Base-by-base conservation (phyloP, 805 yeast species). In the Lipomyces chichibuensis region DNA sequence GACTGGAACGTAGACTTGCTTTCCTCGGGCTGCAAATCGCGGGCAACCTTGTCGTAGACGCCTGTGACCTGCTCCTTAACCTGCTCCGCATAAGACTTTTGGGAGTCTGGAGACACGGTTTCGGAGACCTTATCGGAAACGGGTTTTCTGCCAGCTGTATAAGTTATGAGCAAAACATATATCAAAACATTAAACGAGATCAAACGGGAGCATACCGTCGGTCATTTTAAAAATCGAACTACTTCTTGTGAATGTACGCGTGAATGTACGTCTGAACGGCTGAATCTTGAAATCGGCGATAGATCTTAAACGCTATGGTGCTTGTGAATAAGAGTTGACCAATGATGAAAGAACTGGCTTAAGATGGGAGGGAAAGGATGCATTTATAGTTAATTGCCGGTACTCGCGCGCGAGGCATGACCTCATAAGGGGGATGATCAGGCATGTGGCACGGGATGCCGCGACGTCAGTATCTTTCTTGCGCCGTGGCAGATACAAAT, bases 1-100 rank as follows among this genome's bases (percentile, higher is more conserved):
- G 87, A 81, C 83, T 92, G 97, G 68, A 84, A 79, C 70, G 84
- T 79, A 57, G 93, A 87, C 84, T 91, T 91, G 74, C 87, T 82
- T 64, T 79, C 79, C 60, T 88, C 87, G 72, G 95, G 92, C 76
- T 86, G 86, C 62, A 82, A 77, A 63, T 82, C 78, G 59, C 84
- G 82, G 66, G 88, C 91, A 64, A 83, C 79, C 75, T 84, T 81
- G 82, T 92, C 97, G 74, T 82, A 84, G n/a, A 83, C 77, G 76
- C 85, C 88, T 66, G 95, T 86, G 70, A 84, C 86, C 37, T 77
- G 66, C 81, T 92, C 96, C 83, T 89, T 88, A 72, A 87, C 88
- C 80, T 89, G 82, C 75, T 90, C 88, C 62, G 81, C 78, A 75
- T 80, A 79, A 51, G 87, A 74, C 82, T 92, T 92, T 79, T 88